Conservation (phyloP, 2,329 filamentous ascomycete species). For the Chalara sp. region DNA sequence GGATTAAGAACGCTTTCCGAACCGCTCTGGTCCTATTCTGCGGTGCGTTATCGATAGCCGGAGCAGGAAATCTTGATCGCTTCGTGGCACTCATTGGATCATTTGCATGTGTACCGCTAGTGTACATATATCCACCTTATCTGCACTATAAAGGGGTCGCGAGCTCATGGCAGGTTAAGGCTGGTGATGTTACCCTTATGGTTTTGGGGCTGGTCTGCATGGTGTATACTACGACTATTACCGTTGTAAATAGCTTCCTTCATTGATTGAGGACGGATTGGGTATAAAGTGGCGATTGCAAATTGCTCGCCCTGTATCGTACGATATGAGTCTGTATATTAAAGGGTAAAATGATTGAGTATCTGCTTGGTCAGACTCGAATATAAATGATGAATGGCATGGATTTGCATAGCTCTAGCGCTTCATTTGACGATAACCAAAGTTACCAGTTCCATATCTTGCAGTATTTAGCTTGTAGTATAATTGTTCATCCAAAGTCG, state of each 20-base stretch:
- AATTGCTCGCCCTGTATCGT: too few relatives aligned
- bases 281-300: too few relatives aligned
- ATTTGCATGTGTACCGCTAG: slow-evolving; percentile 92
- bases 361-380: too few relatives aligned
- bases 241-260: slow-evolving; percentile 26
- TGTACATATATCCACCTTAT: slow-evolving; percentile 93
- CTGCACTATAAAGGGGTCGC: slow-evolving; percentile 80
- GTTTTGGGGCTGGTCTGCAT: slow-evolving; percentile 78
- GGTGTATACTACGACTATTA: slow-evolving; percentile 82
- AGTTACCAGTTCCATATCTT: too few relatives aligned
- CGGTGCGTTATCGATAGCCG: slow-evolving; percentile 79
- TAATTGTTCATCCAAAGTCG: too few relatives aligned
- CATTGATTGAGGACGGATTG: too few relatives aligned
- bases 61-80: slow-evolving; percentile 87
- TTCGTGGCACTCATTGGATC: slow-evolving; percentile 92
- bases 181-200: slow-evolving; percentile 66
- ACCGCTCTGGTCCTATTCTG: slow-evolving; percentile 85
- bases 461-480: too few relatives aligned
- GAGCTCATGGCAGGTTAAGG: slow-evolving; percentile 54
- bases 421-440: too few relatives aligned
- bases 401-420: too few relatives aligned
- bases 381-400: too few relatives aligned
- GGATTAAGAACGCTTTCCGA: slow-evolving; percentile 95
- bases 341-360: too few relatives aligned
- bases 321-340: too few relatives aligned